Percentiles rank a stretch among this genome's conserved stretches.
Conservation (phyloP, 176 grass and related monocot genomes). For the sorghum (Sorghum bicolor) region Sorghum_bicolor_NCBIv3 NC_012870.2:65296501-65297000, state of each 20-base stretch:
- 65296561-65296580: too few species aligned
- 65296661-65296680: too few species aligned
- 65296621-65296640: too few species aligned
- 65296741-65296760: neutral
- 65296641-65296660: too few species aligned
- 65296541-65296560: too few species aligned
- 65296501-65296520: too few species aligned
- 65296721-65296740: neutral
- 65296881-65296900: neutral
- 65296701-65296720: neutral
- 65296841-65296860: conserved; percentile 12
- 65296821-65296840: neutral
- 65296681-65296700: too few species aligned
- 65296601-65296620: too few species aligned
- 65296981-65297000: conserved; percentile 15
- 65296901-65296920: neutral
- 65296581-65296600: too few species aligned
- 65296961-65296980: neutral
- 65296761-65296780: neutral
- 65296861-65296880: neutral
- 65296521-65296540: too few species aligned
- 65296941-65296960: neutral
- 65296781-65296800: neutral
- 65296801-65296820: conserved; percentile 9
- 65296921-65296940: neutral